These are phyloP conservation scores for Collybiopsis luxurians DNA, from an alignment of 768 basidiomycete genomes.

Conservation along the genomic window DNA sequence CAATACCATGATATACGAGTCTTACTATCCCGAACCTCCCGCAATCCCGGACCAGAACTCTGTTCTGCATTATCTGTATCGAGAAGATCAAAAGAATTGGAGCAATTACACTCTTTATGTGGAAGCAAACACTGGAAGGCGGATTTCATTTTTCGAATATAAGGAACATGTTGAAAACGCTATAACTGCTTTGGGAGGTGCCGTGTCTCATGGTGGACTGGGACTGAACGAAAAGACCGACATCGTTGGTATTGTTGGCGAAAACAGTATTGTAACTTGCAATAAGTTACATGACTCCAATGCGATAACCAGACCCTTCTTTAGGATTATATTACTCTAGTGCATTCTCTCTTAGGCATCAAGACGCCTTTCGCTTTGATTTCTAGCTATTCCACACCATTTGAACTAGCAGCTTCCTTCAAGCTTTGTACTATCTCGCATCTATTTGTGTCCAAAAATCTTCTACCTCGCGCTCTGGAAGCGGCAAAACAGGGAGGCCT, in stretches of 20 bases:
- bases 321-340: constrained; percentile 52
- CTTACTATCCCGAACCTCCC: constrained; percentile 53
- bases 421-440: constrained; percentile 45
- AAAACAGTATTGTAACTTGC: constrained; percentile 64
- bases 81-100: constrained; percentile 53
- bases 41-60: constrained; percentile 47
- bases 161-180: constrained; percentile 47
- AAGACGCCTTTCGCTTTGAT: constrained; percentile 53
- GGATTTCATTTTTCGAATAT: constrained; percentile 46
- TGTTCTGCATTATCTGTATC: constrained; percentile 50
- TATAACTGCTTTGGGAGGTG: constrained; percentile 54
- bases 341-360: constrained; percentile 45
- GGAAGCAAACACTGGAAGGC: constrained; percentile 49
- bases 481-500: constrained; percentile 35
- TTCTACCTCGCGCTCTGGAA: constrained; percentile 38
- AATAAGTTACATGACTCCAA: not conserved
- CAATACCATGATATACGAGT: constrained; percentile 62
- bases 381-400: constrained; percentile 51
- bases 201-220: constrained; percentile 51
- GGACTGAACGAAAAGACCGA: constrained; percentile 40
- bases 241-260: constrained; percentile 66
- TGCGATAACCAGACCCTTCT: not conserved
- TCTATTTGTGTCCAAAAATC: constrained; percentile 48
- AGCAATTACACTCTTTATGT: constrained; percentile 55
- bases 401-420: constrained; percentile 51